Percentiles rank a stretch among this genome's conserved stretches.
phyloP scores from a whole-genome alignment of 306 rosid genomes.

The Gastrolobium villosum region DNA sequence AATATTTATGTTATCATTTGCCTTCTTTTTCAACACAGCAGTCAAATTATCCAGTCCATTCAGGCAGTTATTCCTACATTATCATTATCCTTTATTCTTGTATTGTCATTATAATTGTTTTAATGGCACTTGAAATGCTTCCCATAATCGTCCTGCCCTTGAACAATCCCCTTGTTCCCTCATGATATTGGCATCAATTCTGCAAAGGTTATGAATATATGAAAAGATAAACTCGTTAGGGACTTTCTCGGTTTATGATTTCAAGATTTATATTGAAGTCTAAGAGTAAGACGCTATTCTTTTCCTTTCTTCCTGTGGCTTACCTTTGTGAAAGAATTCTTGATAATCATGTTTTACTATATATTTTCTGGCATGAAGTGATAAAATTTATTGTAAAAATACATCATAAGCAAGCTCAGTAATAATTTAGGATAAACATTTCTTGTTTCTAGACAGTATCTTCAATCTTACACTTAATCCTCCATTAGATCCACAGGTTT shows the following conservation, averaged over 20 bases:
- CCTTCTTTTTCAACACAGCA: constrained; percentile 13
- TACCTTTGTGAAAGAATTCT: constrained; percentile 29
- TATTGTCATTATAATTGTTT: constrained; percentile 18
- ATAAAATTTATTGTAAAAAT: constrained; percentile 4
- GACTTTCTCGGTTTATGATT: constrained; percentile 26
- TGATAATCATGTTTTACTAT: constrained; percentile 7
- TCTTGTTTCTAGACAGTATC: constrained; percentile 33
- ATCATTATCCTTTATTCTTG: constrained; percentile 2
- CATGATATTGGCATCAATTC: constrained; percentile 11
- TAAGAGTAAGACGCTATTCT: constrained; percentile 2
- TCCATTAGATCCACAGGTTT: constrained; percentile 75
- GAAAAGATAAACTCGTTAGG: constrained; percentile 9
- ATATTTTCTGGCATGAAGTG: constrained; percentile 22
- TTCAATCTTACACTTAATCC: constrained; percentile 47
- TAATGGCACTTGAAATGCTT: constrained; percentile 17
- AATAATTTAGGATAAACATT: constrained; percentile 22
- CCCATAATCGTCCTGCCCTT: constrained; percentile 3
- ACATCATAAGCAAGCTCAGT: constrained; percentile 17
- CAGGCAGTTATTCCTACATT: constrained; percentile 8
- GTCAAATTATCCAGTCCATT: constrained; percentile 14
- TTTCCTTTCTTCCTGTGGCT: constrained; percentile 24
- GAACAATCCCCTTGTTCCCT: constrained; percentile 11
- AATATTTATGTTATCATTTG: constrained; percentile 31
- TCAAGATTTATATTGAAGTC: constrained; percentile 6
- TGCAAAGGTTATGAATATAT: constrained; percentile 20